Conservation (phyloP, 208 protist species). For the Leishmania amazonensis region DNA sequence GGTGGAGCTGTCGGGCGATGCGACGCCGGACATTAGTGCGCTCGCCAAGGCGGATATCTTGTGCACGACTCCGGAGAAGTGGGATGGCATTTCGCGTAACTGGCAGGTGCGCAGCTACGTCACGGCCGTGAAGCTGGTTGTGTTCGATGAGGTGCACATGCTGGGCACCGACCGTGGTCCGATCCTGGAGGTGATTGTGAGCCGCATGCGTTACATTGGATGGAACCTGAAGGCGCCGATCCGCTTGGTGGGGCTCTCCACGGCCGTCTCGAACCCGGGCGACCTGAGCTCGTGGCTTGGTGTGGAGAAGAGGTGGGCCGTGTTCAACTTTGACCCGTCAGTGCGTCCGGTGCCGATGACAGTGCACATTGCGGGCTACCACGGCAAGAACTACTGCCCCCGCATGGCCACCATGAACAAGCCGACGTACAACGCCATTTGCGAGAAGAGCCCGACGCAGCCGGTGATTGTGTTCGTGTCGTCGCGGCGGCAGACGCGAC, state of each 20-base stretch:
- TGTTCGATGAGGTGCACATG: conserved; percentile 99
- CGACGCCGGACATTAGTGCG: conserved; percentile 93
- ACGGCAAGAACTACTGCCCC: conserved; percentile 98
- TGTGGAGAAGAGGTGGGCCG: conserved; percentile 89
- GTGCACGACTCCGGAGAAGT: conserved; percentile 99
- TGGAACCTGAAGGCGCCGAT: conserved; percentile 92
- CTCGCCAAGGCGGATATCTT: conserved; percentile 97
- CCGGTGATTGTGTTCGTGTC: conserved; percentile 99
- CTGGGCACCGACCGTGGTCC: conserved; percentile 99
- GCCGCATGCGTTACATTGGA: conserved; percentile 98
- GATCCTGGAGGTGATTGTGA: conserved; percentile 99
- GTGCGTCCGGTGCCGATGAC: conserved; percentile 98
- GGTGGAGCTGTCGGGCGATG: conserved; percentile 99
- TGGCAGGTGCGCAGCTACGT: conserved; percentile 98
- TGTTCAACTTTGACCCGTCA: conserved; percentile 99
- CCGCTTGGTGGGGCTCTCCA: conserved; percentile 99
- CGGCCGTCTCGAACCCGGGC: conserved; percentile 98
- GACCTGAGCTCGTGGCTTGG: conserved; percentile 99
- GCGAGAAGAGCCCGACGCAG: conserved; percentile 92
- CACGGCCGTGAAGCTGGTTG: conserved; percentile 95
- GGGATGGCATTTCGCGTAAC: conserved; percentile 99
- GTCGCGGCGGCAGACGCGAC: conserved; percentile 97
- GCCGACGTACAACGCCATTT: conserved; percentile 98
- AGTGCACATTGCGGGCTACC: conserved; percentile 97
- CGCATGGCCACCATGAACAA: conserved; percentile 99